A percentile compares a stretch with the other conserved stretches of the same genome.
Evolutionary conservation across 2,329 filamentous ascomycete genomes (phyloP).

Genomic region (Diaporthe citriasiana): DNA sequence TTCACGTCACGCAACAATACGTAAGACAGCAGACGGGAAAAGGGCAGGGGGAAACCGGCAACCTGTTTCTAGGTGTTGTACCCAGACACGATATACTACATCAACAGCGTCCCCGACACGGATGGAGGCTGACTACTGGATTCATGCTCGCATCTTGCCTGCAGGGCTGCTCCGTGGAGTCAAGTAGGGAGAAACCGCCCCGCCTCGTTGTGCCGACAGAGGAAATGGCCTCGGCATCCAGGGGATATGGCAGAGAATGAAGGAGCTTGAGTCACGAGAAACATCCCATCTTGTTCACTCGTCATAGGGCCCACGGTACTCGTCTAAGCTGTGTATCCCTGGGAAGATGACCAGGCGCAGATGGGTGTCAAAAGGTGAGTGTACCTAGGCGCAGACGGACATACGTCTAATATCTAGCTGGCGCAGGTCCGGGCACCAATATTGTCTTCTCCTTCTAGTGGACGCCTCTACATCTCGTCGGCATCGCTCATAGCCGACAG

Average conservation of each 20-base stretch:
- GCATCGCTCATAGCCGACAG: background rate
- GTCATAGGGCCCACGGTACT: slow-evolving; percentile 42
- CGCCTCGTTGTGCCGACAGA: slow-evolving; percentile 3
- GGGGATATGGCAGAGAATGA: background rate
- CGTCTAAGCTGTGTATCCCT: slow-evolving; percentile 53
- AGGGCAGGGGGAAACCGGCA: no score
- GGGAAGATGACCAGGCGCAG: slow-evolving; percentile 48
- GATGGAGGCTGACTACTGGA: background rate
- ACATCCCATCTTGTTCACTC: accelerated
- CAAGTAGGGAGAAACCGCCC: background rate
- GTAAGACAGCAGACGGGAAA: no score
- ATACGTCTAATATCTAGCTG: slow-evolving; percentile 5
- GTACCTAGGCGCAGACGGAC: no score
- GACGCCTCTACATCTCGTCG: slow-evolving; percentile 56
- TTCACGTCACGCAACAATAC: no score
- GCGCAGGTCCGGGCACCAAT: slow-evolving; percentile 46
- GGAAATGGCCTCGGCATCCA: background rate
- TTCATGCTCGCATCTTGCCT: background rate
- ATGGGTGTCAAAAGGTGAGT: slow-evolving; percentile 27
- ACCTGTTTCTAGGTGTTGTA: background rate
- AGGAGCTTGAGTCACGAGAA: background rate
- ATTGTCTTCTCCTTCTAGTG: slow-evolving; percentile 65
- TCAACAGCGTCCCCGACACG: background rate
- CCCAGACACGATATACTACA: slow-evolving; percentile 7
- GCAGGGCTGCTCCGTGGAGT: background rate